Percentiles rank a stretch among this genome's conserved stretches.
These are phyloP conservation scores for Blepharisma japonicum DNA, from an alignment of 73 alveolate genomes.

Conservation along the genomic window DNA sequence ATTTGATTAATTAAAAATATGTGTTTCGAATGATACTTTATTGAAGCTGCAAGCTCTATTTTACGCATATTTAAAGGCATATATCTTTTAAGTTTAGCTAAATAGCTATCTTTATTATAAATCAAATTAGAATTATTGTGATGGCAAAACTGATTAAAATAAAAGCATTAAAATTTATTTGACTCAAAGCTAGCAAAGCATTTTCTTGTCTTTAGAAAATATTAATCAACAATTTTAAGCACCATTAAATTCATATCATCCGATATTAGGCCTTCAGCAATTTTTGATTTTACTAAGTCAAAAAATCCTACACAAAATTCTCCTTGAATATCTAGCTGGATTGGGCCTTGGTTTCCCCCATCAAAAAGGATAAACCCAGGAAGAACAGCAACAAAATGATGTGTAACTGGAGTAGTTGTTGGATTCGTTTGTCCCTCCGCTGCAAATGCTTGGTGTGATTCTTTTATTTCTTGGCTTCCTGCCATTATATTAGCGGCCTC, in stretches of 20 bases:
- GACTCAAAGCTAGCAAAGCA: too few relatives aligned
- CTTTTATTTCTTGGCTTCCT: neutral
- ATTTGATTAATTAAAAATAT: too few relatives aligned
- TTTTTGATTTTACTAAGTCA: neutral
- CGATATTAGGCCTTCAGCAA: neutral
- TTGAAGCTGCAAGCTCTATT: too few relatives aligned
- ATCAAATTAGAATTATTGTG: too few relatives aligned
- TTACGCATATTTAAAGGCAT: too few relatives aligned
- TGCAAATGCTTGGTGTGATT: neutral
- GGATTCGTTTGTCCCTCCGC: neutral
- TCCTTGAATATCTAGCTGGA: neutral
- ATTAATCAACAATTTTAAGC: neutral
- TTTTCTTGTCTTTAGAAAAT: too few relatives aligned
- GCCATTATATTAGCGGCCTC: neutral
- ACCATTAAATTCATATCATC: constrained; percentile 10
- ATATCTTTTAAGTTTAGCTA: too few relatives aligned
- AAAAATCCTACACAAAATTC: constrained; percentile 2
- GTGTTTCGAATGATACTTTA: too few relatives aligned
- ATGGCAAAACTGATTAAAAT: too few relatives aligned
- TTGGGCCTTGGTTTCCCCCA: neutral
- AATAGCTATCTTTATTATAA: too few relatives aligned
- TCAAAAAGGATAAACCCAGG: neutral
- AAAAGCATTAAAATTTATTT: too few relatives aligned
- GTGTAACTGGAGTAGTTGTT: neutral
- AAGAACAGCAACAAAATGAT: neutral